Percentiles rank a stretch among this genome's conserved stretches.
phyloP scores from a whole-genome alignment of 2,329 filamentous ascomycete species.

The Pseudocercospora pini-densiflorae region DNA sequence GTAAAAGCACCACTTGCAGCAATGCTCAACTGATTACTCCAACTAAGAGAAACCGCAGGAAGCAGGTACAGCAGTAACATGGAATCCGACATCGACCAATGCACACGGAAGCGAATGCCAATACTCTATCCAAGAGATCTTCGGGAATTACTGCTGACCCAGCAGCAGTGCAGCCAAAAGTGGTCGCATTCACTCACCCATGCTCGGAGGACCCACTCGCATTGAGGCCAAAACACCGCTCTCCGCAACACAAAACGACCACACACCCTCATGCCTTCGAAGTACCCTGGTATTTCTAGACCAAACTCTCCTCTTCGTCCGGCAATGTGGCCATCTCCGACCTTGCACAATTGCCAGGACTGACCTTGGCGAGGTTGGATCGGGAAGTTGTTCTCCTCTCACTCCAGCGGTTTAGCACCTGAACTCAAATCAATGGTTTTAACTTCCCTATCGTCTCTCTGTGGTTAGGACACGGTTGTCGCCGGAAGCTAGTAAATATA shows the following conservation, averaged over 20 bases:
- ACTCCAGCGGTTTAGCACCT: too few species aligned
- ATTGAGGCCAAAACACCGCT: neutral
- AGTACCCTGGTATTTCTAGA: neutral
- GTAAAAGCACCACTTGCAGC: neutral
- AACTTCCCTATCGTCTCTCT: too few species aligned
- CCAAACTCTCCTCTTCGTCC: neutral
- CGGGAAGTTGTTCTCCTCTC: neutral
- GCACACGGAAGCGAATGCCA: neutral
- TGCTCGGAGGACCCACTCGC: neutral
- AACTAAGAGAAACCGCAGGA: conserved; percentile 18
- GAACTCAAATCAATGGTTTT: too few species aligned
- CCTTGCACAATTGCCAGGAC: neutral
- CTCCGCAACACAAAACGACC: neutral
- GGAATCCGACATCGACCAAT: neutral
- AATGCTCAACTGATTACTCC: conserved; percentile 19
- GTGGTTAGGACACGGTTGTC: too few species aligned
- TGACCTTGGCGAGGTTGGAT: neutral
- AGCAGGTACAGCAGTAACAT: neutral
- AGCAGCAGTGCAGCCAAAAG: neutral
- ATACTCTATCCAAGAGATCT: neutral
- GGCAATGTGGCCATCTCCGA: neutral
- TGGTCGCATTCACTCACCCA: conserved; percentile 5
- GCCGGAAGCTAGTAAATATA: too few species aligned
- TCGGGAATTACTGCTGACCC: neutral
- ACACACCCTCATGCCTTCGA: conserved; percentile 2